These are phyloP conservation scores for Alternaria solani DNA, from an alignment of 2,329 filamentous ascomycete species.

Conservation along the genomic window DNA sequence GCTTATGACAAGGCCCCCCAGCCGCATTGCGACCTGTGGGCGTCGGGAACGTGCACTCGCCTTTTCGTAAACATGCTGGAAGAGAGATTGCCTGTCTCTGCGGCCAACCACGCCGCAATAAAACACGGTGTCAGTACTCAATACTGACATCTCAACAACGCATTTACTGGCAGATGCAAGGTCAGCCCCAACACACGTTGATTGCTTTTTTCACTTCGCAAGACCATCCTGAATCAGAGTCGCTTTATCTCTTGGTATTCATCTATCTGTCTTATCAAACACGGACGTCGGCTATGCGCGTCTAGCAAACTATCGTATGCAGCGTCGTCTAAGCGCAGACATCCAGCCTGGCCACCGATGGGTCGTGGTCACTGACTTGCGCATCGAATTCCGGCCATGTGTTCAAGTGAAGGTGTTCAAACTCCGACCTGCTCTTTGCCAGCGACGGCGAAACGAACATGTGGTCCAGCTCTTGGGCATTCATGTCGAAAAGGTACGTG, in stretches of 20 bases:
- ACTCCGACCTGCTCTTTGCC: slow-evolving; percentile 52
- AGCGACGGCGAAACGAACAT: slow-evolving; percentile 69
- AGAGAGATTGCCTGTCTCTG: slow-evolving; percentile 5
- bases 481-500: slow-evolving; percentile 75
- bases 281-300: slow-evolving; percentile 9
- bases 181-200: not conserved
- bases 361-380: slow-evolving; percentile 73
- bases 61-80: not conserved
- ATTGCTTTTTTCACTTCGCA: slow-evolving; percentile 1
- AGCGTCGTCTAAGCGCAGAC: slow-evolving; percentile 57
- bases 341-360: slow-evolving; percentile 69
- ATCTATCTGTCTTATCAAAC: not conserved
- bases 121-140: slow-evolving; percentile 11
- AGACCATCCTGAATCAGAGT: slow-evolving; percentile 2
- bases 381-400: slow-evolving; percentile 68
- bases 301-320: slow-evolving; percentile 4
- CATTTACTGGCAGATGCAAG: not conserved
- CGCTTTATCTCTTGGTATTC: slow-evolving; percentile 3
- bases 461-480: slow-evolving; percentile 74
- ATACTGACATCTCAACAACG: slow-evolving; percentile 12
- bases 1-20: slow-evolving; percentile 5
- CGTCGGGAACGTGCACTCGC: slow-evolving; percentile 6
- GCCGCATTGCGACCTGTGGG: slow-evolving; percentile 5
- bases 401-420: slow-evolving; percentile 76
- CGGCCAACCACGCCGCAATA: slow-evolving; percentile 23